phyloP scores from a whole-genome alignment of 2,329 filamentous ascomycete species.

The Penicillium sp. region DNA sequence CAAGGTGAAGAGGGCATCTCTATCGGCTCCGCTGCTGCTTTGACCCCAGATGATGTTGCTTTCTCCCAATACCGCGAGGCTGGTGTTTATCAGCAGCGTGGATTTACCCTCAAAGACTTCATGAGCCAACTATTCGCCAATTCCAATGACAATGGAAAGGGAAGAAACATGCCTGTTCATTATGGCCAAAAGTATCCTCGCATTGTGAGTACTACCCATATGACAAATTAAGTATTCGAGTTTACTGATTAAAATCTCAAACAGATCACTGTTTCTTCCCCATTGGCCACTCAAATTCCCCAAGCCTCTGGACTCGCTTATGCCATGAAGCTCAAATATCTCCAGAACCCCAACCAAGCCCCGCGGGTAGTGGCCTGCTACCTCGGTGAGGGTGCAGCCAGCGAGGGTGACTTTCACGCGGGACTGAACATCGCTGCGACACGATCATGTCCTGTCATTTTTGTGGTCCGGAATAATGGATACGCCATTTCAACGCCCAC shows the following conservation, averaged over 20 bases:
- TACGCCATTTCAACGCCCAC: constrained; percentile 88
- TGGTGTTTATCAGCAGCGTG: constrained; percentile 83
- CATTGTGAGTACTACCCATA: constrained; percentile 55
- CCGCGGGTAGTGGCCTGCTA: constrained; percentile 72
- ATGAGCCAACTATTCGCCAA: constrained; percentile 96
- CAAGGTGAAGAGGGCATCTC: constrained; percentile 92
- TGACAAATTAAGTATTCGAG: neutral
- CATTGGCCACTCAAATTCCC: constrained; percentile 81
- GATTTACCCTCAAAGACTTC: constrained; percentile 80
- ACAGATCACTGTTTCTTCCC: constrained; percentile 78
- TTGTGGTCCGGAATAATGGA: constrained; percentile 89
- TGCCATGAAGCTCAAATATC: constrained; percentile 73
- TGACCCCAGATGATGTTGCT: constrained; percentile 79
- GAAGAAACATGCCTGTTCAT: constrained; percentile 96
- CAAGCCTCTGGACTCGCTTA: constrained; percentile 85
- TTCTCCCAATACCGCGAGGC: constrained; percentile 95
- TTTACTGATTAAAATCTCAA: constrained; percentile 49
- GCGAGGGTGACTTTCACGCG: constrained; percentile 87
- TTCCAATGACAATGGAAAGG: constrained; percentile 68
- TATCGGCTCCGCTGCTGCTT: constrained; percentile 77
- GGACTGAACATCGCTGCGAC: constrained; percentile 89
- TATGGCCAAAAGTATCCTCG: constrained; percentile 81
- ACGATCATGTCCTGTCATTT: constrained; percentile 77
- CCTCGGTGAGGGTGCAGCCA: constrained; percentile 86
- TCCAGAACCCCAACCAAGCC: constrained; percentile 63